Percentiles rank a stretch among this genome's conserved stretches.
phyloP scores from a whole-genome alignment of 192 early-diverging fungal species.

The Phycomyces blakesleeanus region DNA sequence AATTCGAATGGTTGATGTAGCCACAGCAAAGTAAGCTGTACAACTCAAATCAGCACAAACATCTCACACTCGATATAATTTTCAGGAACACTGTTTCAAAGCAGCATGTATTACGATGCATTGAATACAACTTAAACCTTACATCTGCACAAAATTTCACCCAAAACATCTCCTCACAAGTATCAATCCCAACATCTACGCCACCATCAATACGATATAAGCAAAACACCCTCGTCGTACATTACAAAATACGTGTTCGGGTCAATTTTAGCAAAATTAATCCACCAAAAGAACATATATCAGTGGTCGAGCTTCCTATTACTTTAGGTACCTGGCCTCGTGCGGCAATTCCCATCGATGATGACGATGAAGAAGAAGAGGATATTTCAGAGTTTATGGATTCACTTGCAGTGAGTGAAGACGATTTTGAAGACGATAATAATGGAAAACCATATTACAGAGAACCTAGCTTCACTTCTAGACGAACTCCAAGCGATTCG shows the following conservation, averaged over 20 bases:
- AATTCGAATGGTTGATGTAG: constrained; percentile 13
- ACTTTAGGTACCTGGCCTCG: constrained; percentile 33
- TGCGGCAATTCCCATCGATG: constrained; percentile 29
- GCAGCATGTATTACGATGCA: constrained; percentile 1
- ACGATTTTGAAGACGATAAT: constrained; percentile 8
- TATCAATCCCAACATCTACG: constrained; percentile 24
- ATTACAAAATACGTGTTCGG: constrained; percentile 27
- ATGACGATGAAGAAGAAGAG: constrained; percentile 28
- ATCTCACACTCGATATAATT: neutral
- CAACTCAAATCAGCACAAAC: neutral
- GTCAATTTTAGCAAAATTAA: constrained; percentile 6
- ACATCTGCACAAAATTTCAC: constrained; percentile 3
- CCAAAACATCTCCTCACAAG: neutral
- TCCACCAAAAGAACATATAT: neutral
- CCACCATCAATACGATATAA: constrained; percentile 33
- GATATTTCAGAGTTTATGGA: constrained; percentile 14
- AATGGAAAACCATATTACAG: neutral
- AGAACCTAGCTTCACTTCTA: neutral
- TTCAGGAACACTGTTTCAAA: constrained; percentile 5
- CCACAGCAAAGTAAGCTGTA: constrained; percentile 5
- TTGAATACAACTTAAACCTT: constrained; percentile 6
- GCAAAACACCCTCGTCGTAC: constrained; percentile 17
- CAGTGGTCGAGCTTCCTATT: constrained; percentile 25
- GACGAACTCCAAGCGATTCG: too few species aligned
- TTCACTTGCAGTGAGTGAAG: constrained; percentile 19